A percentile compares a stretch with the other conserved stretches of the same genome.
These are phyloP conservation scores for Ophiocordyceps camponoti-saundersi DNA, from an alignment of 2,329 filamentous ascomycete species.

Conservation along the genomic window DNA sequence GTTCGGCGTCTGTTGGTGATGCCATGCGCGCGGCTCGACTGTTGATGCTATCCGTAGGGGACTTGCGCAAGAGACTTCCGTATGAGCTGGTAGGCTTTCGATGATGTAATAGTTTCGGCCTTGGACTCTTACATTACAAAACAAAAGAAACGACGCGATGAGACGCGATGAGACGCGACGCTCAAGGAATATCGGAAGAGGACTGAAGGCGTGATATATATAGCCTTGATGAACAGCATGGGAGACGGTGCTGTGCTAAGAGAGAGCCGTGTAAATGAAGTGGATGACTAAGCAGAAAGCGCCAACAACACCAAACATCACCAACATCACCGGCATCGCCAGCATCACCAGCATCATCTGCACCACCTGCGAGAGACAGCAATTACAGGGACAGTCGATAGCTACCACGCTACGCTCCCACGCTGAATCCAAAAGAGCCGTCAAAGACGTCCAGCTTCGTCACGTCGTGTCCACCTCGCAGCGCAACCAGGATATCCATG, in stretches of 20 bases:
- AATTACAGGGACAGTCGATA: not conserved
- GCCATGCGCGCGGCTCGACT: not conserved
- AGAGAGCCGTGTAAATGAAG: not conserved
- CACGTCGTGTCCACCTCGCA: conserved; percentile 27
- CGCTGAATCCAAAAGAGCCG: conserved; percentile 41
- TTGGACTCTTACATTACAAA: too few relatives aligned
- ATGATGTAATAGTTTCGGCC: too few relatives aligned
- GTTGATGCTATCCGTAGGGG: too few relatives aligned
- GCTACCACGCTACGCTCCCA: conserved; percentile 18
- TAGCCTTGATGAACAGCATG: too few relatives aligned
- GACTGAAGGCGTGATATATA: too few relatives aligned
- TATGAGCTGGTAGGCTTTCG: too few relatives aligned
- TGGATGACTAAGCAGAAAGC: not conserved
- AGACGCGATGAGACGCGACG: too few relatives aligned
- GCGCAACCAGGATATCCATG: conserved; percentile 35
- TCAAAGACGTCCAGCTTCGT: conserved; percentile 38
- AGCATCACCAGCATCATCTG: not conserved
- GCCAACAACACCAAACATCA: not conserved
- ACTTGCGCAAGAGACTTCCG: too few relatives aligned
- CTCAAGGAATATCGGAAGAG: too few relatives aligned
- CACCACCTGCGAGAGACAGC: not conserved
- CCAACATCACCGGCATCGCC: not conserved
- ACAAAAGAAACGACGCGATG: too few relatives aligned
- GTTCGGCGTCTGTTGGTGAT: not conserved
- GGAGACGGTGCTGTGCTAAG: too few relatives aligned